Base-by-base conservation (phyloP, 2,329 filamentous ascomycete species). In the Cladosporium velox region DNA sequence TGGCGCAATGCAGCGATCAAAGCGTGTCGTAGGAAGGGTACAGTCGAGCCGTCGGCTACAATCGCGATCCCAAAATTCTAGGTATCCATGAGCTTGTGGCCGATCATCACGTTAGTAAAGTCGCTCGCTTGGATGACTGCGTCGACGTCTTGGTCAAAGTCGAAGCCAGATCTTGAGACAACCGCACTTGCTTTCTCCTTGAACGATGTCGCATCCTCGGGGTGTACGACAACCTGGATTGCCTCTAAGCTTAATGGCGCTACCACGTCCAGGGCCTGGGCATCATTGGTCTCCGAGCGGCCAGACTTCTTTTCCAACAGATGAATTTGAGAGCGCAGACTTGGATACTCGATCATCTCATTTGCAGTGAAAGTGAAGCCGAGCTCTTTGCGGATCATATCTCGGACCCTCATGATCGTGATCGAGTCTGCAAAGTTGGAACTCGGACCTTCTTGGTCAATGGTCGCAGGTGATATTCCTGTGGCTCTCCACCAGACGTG, bases 401-500 rank as follows among this genome's bases (percentile, higher is more conserved):
- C 63, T n/a, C 62, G 47, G 30, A 67, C 59, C 10, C 66, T 57
- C 64, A 67, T 64, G 1, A 65, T 30, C 10, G 64, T 66, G 28
- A 67, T 62, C 12, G 63, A 66, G 58, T 67, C 66, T 15, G 64
- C 66, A 32, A 67, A 67, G 30, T 67, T 64, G 26, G 58, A 32
- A 14, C 59, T 51, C 11, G 49, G 60, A 24, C 47, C 55, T 30
- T 65, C 66, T 8, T 30, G 35, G 32, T 18, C 34, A 12, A 65
- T 28, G 18, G n/a, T 35, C 2, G 15, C 18, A n/a, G 52, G 52
- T 8, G 52, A 32, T 28, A 57, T 57, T 7, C 52, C 52, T 12
- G 52, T 57, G 18, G 52, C 52, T 14, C 52, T 5, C 52, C 52
- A 57, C 52, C 52, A 57, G 10, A 35, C 52, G 12, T 57, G 52